Conservation (phyloP, 2,329 filamentous ascomycete species). For the Pyricularia grisea region DNA sequence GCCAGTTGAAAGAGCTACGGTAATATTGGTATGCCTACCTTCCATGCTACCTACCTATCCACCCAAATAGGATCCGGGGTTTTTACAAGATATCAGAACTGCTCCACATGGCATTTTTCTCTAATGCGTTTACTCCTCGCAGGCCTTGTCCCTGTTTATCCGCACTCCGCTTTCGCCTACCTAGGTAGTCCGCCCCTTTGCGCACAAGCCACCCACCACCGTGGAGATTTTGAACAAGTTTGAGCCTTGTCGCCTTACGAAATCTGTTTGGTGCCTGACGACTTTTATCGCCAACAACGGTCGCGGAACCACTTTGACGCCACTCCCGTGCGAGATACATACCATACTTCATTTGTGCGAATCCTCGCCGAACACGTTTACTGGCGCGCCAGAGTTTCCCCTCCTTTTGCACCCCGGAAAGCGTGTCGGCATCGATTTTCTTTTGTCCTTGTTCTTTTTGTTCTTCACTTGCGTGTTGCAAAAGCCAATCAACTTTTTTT, state of each 20-base stretch:
- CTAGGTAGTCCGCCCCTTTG: neutral
- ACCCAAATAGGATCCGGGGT: neutral
- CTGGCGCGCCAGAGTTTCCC: neutral
- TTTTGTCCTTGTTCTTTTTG: neutral
- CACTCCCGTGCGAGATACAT: neutral
- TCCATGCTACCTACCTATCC: neutral
- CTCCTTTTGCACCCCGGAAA: slow-evolving; percentile 1
- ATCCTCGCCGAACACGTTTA: neutral
- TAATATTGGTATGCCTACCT: neutral
- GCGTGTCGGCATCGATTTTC: neutral
- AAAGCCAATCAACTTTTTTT: slow-evolving; percentile 6
- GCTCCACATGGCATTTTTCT: neutral
- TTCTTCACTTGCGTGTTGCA: neutral
- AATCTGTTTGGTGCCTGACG: neutral
- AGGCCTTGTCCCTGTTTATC: neutral
- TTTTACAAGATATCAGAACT: neutral
- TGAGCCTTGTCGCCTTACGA: neutral
- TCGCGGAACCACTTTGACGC: neutral
- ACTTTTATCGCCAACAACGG: neutral
- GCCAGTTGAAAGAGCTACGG: neutral
- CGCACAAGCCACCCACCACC: neutral
- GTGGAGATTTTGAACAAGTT: neutral
- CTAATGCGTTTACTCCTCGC: neutral
- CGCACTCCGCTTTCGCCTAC: too few species aligned
- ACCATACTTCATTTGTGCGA: neutral